A percentile compares a stretch with the other conserved stretches of the same genome.
These are phyloP conservation scores for Calycina herbarum DNA, from an alignment of 2,329 filamentous ascomycete species.

Conservation along the genomic window DNA sequence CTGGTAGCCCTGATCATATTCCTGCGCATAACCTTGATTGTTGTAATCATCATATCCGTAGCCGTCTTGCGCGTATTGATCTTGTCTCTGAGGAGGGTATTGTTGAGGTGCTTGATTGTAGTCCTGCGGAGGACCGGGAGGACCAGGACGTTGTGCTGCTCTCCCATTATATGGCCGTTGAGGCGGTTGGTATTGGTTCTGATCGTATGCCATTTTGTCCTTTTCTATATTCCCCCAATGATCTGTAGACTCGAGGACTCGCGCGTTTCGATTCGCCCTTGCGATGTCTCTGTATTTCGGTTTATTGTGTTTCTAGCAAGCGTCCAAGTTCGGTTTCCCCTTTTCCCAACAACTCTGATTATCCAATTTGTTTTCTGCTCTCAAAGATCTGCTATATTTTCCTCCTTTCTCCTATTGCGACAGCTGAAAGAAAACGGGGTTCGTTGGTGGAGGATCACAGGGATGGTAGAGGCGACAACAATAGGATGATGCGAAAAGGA, in stretches of 20 bases:
- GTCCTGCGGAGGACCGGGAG: constrained; percentile 32
- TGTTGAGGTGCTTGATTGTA: constrained; percentile 43
- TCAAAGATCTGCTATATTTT: not conserved
- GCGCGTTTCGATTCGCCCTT: not conserved
- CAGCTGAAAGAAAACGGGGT: not conserved
- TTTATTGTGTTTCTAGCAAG: not conserved
- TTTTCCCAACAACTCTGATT: not conserved
- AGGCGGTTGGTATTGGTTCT: constrained; percentile 33
- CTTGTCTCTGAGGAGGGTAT: constrained; percentile 64
- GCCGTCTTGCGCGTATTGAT: constrained; percentile 34
- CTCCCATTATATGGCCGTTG: constrained; percentile 35
- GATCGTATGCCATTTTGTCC: constrained; percentile 37
- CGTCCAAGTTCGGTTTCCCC: not conserved
- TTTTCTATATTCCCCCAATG: not conserved
- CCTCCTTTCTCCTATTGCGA: not conserved
- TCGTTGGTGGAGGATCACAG: constrained; percentile 1
- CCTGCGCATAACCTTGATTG: constrained; percentile 28
- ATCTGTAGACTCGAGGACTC: not conserved
- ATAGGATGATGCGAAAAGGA: not conserved
- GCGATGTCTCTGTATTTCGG: not conserved
- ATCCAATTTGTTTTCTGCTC: not conserved
- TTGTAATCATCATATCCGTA: constrained; percentile 35
- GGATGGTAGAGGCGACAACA: not conserved
- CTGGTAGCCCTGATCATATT: constrained; percentile 33
- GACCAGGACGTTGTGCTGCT: constrained; percentile 30